phyloP scores from a whole-genome alignment of 176 grass and related monocot species.

The Thalia dealbata region DNA sequence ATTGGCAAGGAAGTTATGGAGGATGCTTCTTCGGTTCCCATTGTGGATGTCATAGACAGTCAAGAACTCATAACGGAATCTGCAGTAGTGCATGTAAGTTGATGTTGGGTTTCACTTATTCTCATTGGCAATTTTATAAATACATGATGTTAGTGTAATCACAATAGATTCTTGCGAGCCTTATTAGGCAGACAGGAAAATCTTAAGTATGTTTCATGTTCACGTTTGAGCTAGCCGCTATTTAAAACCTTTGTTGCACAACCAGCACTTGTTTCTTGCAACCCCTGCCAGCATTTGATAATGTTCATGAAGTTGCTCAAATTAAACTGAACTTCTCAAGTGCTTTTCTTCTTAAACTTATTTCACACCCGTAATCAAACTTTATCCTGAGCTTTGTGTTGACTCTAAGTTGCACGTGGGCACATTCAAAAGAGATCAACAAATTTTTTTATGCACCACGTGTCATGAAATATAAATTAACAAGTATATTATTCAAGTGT shows the following conservation, averaged over 20 bases:
- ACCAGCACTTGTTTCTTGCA: not conserved
- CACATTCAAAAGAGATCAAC: not conserved
- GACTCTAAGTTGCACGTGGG: too few species aligned
- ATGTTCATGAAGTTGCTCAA: not conserved
- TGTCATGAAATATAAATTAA: not conserved
- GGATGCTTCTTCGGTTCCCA: constrained; percentile 46
- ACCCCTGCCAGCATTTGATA: not conserved
- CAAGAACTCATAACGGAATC: constrained; percentile 72
- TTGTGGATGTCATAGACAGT: constrained; percentile 54
- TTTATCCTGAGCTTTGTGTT: too few species aligned
- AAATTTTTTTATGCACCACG: not conserved
- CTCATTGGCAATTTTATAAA: not conserved
- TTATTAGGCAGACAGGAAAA: not conserved
- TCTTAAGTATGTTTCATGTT: not conserved
- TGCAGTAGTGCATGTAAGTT: constrained; percentile 65
- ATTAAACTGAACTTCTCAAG: not conserved
- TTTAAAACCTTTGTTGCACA: not conserved
- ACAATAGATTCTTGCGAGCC: not conserved
- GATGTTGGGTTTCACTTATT: not conserved
- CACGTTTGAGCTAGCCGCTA: not conserved
- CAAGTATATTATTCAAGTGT: not conserved
- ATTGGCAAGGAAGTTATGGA: constrained; percentile 64
- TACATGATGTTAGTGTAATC: not conserved
- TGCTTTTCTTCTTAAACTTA: not conserved
- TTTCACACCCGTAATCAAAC: too few species aligned